phyloP scores from a whole-genome alignment of 2,329 filamentous ascomycete genomes.

The Pyrenophora tritici-repentis region DNA sequence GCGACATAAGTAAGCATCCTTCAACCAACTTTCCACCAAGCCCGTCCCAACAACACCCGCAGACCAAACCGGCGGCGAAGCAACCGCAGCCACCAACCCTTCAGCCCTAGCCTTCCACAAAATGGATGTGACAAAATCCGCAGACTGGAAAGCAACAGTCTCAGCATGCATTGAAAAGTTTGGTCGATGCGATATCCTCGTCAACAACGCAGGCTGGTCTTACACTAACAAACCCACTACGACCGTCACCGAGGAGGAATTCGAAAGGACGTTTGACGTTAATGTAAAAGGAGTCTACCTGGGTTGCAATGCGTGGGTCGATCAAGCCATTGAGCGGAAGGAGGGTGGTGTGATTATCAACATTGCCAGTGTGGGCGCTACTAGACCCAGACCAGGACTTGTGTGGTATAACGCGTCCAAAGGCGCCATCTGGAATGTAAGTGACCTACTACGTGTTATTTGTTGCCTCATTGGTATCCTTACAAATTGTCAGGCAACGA shows the following conservation, averaged over 20 bases:
- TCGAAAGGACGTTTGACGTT: slow-evolving; percentile 68
- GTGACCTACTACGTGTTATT: not conserved
- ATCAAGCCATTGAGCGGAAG: slow-evolving; percentile 63
- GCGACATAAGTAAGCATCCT: slow-evolving; percentile 56
- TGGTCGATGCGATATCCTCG: slow-evolving; percentile 63
- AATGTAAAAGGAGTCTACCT: slow-evolving; percentile 71
- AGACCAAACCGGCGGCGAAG: slow-evolving; percentile 56
- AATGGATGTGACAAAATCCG: slow-evolving; percentile 59
- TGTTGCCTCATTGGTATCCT: slow-evolving; percentile 18
- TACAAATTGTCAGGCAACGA: slow-evolving; percentile 54
- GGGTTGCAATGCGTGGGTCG: slow-evolving; percentile 63
- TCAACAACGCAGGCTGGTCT: slow-evolving; percentile 65
- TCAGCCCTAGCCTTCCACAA: slow-evolving; percentile 43
- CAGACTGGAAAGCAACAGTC: slow-evolving; percentile 59
- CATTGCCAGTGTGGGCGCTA: slow-evolving; percentile 67
- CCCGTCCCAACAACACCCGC: too few relatives aligned
- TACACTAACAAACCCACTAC: slow-evolving; percentile 62
- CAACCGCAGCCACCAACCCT: slow-evolving; percentile 53
- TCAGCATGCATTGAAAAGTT: slow-evolving; percentile 58
- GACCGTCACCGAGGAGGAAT: slow-evolving; percentile 68
- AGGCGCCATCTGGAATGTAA: slow-evolving; percentile 65
- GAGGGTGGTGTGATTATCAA: slow-evolving; percentile 67
- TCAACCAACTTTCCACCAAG: too few relatives aligned
- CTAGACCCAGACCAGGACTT: slow-evolving; percentile 64
- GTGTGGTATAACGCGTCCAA: slow-evolving; percentile 75